phyloP scores from a whole-genome alignment of 2,329 filamentous ascomycete genomes.

The Penicillium verrucosum region DNA sequence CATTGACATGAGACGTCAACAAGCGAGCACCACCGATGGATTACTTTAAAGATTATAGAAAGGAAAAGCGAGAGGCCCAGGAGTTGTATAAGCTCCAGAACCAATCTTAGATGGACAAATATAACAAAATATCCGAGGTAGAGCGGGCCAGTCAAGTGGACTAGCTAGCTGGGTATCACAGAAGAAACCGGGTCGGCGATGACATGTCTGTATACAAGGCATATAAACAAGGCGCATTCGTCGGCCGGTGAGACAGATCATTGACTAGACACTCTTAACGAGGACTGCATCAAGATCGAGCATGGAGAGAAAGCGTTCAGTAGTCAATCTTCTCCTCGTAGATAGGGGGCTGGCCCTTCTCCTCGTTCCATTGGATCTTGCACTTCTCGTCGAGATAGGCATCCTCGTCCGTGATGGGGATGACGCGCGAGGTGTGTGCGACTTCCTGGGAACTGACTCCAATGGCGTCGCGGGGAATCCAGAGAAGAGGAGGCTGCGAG shows the following conservation, averaged over 20 bases:
- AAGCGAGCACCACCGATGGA: neutral
- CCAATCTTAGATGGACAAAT: neutral
- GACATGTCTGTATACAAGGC: neutral
- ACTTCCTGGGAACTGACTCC: constrained; percentile 77
- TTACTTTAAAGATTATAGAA: constrained; percentile 12
- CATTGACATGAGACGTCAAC: constrained; percentile 3
- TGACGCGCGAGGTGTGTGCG: constrained; percentile 65
- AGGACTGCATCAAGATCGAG: neutral
- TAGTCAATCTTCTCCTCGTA: constrained; percentile 57
- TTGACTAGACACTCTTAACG: neutral
- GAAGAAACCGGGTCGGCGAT: neutral
- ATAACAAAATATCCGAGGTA: constrained; percentile 9
- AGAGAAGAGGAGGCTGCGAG: constrained; percentile 65
- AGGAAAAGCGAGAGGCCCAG: neutral
- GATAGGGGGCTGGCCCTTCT: constrained; percentile 57
- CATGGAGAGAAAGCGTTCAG: constrained; percentile 25
- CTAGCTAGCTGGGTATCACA: constrained; percentile 22
- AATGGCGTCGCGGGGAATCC: constrained; percentile 74
- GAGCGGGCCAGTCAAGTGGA: constrained; percentile 4
- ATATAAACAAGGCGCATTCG: neutral
- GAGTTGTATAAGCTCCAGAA: too few relatives aligned
- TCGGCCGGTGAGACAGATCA: neutral
- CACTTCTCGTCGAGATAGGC: constrained; percentile 69
- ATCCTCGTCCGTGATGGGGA: constrained; percentile 77
- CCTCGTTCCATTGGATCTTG: constrained; percentile 57